Evolutionary conservation across 148 eudicot genomes (phyloP).

Genomic region (Agrostemma githago): DNA sequence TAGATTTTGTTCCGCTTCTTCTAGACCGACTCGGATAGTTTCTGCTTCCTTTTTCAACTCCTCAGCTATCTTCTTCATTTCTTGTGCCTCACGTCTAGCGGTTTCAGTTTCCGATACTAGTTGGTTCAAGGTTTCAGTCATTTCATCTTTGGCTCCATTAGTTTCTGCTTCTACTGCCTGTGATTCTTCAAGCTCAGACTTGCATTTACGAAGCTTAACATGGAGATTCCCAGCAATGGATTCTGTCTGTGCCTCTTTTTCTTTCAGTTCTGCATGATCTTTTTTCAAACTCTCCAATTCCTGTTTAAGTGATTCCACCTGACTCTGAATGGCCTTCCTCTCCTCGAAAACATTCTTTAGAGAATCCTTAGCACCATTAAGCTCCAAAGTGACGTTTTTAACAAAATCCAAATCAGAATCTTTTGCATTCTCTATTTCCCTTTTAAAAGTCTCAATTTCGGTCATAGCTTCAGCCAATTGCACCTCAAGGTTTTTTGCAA

Average conservation of each 20-base stretch:
- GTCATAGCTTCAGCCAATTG: constrained; percentile 46
- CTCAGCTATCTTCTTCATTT: constrained; percentile 48
- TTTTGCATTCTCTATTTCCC: constrained; percentile 50
- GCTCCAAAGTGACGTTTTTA: constrained; percentile 45
- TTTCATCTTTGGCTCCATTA: constrained; percentile 53
- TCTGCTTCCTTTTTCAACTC: constrained; percentile 59
- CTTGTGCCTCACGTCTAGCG: constrained; percentile 47
- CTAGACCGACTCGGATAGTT: constrained; percentile 36
- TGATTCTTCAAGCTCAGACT: constrained; percentile 61
- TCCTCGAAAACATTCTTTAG: constrained; percentile 60
- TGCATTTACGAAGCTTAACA: constrained; percentile 60
- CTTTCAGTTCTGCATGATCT: constrained; percentile 65
- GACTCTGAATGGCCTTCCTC: constrained; percentile 50
- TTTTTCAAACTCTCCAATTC: constrained; percentile 60
- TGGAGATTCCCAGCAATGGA: constrained; percentile 66
- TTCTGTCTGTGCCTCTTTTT: constrained; percentile 68
- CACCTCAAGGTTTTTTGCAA: constrained; percentile 45
- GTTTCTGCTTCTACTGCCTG: constrained; percentile 51
- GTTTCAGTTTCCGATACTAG: constrained; percentile 47
- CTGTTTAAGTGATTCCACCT: constrained; percentile 58
- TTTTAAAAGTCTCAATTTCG: constrained; percentile 48
- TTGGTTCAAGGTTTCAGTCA: constrained; percentile 50
- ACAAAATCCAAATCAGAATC: constrained; percentile 54
- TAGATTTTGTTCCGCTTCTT: constrained; percentile 58
- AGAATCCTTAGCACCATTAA: constrained; percentile 76